Base-by-base conservation (phyloP, 2,329 filamentous ascomycete species). In the Aureobasidium sp. region DNA sequence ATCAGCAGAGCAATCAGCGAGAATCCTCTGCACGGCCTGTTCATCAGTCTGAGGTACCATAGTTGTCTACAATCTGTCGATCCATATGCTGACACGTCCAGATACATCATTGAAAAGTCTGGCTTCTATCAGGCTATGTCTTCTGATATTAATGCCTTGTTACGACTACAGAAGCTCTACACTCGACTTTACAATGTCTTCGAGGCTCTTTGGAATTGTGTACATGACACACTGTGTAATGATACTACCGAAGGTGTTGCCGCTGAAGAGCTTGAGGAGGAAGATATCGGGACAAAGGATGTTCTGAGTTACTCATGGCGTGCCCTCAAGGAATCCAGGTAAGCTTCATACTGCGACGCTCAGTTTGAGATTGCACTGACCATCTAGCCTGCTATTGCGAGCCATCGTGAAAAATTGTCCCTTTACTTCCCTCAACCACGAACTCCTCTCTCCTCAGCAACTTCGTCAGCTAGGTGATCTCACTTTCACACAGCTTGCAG, bases 291-390 rank as follows among this genome's bases (percentile, higher is more conserved):
- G 57, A 91, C 91, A 0, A 97, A 97, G 70, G 91, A 95, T 68
- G 82, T 96, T 19, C 76, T 99, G 50, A 97, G 93, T 66, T 99
- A 94, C 73, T 96, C 91, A 65, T 99, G 96, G 82, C 85, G 94
- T 68, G 90, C 91, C 6, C 80, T 97, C n/a, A 93, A 96, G 65
- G 94, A 99, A 75, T 90, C 92, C 27, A 96, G 90, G 88, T 91
- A 53, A 37, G 31, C 33, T 12, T 29, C 14, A 24, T 24, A 12
- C 31, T 39, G 22, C 9, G 29, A 17, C n/a, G 5, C 7, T 11
- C 2, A 27, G 7, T 1, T 5, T 31, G 31, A 5, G 14, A 8
- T 12, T 59, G 64, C 66, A 66, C 73, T 64, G 72, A 52, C 2
- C 5, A n/a, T 24, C 24, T 24, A 24, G 24, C 72, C 85, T 90